Conservation (phyloP, 768 basidiomycete species). For the Russula vinacea region DNA sequence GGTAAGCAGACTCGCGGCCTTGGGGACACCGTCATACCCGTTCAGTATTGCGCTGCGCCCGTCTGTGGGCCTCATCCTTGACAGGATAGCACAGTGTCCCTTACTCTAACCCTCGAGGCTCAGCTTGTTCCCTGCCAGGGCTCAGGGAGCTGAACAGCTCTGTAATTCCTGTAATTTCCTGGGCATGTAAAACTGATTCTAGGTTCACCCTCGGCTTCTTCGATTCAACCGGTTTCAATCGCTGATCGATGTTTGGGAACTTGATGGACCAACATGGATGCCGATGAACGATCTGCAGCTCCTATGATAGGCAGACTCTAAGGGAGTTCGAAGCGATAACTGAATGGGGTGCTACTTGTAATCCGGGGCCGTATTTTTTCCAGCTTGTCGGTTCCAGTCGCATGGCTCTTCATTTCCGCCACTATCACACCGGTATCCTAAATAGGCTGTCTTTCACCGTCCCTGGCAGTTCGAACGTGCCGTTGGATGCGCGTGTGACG, state of each 20-base stretch:
- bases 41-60: too few species aligned
- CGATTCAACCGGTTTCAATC: background rate
- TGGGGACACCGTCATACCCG: too few species aligned
- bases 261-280: background rate
- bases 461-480: background rate
- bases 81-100: background rate
- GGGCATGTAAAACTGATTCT: background rate
- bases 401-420: background rate
- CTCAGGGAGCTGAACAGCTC: background rate
- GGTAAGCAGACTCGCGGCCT: too few species aligned
- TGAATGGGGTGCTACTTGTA: background rate
- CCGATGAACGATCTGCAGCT: background rate
- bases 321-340: background rate
- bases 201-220: background rate
- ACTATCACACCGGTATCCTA: background rate
- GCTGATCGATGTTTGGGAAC: background rate
- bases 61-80: background rate
- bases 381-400: background rate
- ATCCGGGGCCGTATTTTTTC: background rate
- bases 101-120: background rate
- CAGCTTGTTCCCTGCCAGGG: too few species aligned
- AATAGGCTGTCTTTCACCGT: too few species aligned
- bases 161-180: background rate
- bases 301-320: background rate
- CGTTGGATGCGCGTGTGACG: background rate